Conservation (phyloP, 2,329 filamentous ascomycete genomes). For the Nothopassalora personata region DNA sequence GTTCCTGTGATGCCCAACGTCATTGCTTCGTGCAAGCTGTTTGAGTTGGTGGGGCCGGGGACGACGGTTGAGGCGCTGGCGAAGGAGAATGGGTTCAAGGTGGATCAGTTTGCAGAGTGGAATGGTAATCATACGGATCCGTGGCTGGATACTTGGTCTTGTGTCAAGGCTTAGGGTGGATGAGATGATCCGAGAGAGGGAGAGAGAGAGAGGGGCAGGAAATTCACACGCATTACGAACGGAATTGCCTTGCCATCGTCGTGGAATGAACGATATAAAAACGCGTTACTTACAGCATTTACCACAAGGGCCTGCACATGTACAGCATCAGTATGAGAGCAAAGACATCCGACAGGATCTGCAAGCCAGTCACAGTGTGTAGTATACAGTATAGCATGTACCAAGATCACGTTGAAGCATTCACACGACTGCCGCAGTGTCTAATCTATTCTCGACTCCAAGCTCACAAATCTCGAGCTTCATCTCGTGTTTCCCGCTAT, state of each 20-base stretch:
- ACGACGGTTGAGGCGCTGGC: conserved; percentile 17
- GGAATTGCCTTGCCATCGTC: background rate
- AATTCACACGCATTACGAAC: background rate
- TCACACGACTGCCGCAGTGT: no score
- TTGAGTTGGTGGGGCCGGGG: conserved; percentile 22
- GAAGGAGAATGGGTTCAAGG: conserved; percentile 18
- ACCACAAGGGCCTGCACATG: background rate
- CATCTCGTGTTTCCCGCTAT: no score
- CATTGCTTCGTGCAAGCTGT: conserved; percentile 27
- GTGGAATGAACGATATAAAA: background rate
- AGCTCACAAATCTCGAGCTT: no score
- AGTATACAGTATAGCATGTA: no score
- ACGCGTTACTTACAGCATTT: background rate
- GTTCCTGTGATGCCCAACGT: conserved; percentile 32
- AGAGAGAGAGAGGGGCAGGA: background rate
- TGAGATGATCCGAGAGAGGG: background rate
- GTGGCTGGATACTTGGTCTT: conserved; percentile 22
- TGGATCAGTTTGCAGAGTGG: conserved; percentile 18
- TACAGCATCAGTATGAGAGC: background rate
- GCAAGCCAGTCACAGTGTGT: no score
- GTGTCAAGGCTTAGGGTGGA: conserved; percentile 17
- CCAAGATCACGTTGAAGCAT: no score
- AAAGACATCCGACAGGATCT: background rate
- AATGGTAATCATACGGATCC: conserved; percentile 19
- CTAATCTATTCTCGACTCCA: no score